Conservation (phyloP, 192 early-diverging fungal species). For the Gaertneriomyces sp. region DNA sequence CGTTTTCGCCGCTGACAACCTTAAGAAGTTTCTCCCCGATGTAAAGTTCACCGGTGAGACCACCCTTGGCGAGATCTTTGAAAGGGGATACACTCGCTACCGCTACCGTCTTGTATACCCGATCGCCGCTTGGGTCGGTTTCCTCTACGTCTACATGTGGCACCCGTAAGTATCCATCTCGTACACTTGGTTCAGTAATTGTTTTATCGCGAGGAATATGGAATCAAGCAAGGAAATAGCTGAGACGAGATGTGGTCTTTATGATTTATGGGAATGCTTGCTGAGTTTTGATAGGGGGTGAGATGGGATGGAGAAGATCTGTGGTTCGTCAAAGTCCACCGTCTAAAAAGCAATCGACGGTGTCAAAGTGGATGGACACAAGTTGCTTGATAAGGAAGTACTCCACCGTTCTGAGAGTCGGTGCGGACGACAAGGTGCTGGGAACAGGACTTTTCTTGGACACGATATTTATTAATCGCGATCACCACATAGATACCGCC, state of each 20-base stretch:
- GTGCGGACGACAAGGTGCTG: not conserved
- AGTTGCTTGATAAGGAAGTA: not conserved
- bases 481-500: constrained; percentile 28
- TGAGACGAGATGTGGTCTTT: not conserved
- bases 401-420: not conserved
- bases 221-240: not conserved
- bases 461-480: not conserved
- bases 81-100: constrained; percentile 44
- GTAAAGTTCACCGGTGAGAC: constrained; percentile 33
- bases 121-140: constrained; percentile 41
- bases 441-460: not conserved
- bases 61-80: constrained; percentile 50
- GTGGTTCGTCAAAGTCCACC: not conserved
- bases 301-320: not conserved
- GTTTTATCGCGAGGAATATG: constrained; percentile 2
- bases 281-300: not conserved
- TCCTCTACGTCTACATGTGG: constrained; percentile 49
- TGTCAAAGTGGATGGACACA: not conserved
- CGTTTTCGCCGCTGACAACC: constrained; percentile 37
- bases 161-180: constrained; percentile 34
- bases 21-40: constrained; percentile 35
- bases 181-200: not conserved
- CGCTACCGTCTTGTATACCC: constrained; percentile 44
- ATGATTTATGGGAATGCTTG: not conserved
- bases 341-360: not conserved